Base-by-base conservation (phyloP, 306 rosid species). In the Erythrophleum fordii region DNA sequence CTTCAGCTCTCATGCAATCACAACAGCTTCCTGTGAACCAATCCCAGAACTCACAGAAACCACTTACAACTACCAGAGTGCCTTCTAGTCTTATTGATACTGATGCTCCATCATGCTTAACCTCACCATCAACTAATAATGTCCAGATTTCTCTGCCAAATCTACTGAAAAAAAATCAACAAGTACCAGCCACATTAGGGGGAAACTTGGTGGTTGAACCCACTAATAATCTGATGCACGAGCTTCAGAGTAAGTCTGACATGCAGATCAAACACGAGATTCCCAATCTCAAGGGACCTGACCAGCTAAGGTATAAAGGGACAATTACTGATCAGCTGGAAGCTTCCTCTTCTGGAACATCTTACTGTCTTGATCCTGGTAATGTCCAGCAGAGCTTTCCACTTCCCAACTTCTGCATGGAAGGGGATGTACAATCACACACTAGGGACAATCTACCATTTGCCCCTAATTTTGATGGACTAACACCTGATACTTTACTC, bases 61-160 rank as follows among this genome's bases (percentile, higher is more conserved):
- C 97, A 42, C 87, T 77, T 23, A 77, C 83, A 35, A 83, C 78
- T 81, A 88, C 92, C 69, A 84, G 91, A 87, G 89, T 89, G 70
- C 93, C 90, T 62, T 92, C 98, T 28, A 88, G 86, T 64, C 83
- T 89, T 77, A 88, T 97, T 6, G 98, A 92, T 52, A 97, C 89
- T 56, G 97, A 95, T 68, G 92, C 91, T 56, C 98, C 98, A 5
- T 95, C 98, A 37, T 95, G 98, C 83, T 92, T 97, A 74, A 92
- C 97, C 77, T 92, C 98, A 22, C 98, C 97, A 29, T 92, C 98
- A 76, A 86, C 95, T 39, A 92, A 92, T 77, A 94, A 91, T 51
- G 84, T 90, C 86, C 94, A 87, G 84, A 84, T 86, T 45, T 87
- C 97, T 6, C 83, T 89, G 8, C 77, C 90, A 56, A 92, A 86